Evolutionary conservation across 2,329 filamentous ascomycete genomes (phyloP).

Genomic region (Blastomyces percursus): DNA sequence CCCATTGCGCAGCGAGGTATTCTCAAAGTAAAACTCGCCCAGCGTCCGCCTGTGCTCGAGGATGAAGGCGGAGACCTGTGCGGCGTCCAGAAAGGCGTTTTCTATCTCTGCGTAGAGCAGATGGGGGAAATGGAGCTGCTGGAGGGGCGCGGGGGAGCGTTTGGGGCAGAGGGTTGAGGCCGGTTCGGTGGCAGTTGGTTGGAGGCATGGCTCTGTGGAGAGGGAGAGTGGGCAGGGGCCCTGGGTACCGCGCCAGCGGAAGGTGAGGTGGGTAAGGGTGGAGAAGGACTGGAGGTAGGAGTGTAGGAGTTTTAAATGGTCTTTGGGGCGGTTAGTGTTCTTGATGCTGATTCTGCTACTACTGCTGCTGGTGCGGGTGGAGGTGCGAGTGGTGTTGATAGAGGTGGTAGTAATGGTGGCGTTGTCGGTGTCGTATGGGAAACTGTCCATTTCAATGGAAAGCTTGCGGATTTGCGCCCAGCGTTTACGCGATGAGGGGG

Average conservation of each 20-base stretch:
- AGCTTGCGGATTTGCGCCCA: constrained; percentile 72
- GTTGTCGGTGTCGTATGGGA: constrained; percentile 44
- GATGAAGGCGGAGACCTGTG: constrained; percentile 61
- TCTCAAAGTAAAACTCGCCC: constrained; percentile 68
- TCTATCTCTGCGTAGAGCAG: constrained; percentile 59
- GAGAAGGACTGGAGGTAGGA: constrained; percentile 64
- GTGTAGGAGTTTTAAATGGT: constrained; percentile 69
- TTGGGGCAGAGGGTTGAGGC: constrained; percentile 20
- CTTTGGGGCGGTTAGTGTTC: constrained; percentile 34
- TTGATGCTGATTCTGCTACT: not conserved
- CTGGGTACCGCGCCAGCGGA: constrained; percentile 63
- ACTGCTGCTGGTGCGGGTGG: not conserved
- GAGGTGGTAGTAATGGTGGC: constrained; percentile 25
- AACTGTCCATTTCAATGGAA: constrained; percentile 60
- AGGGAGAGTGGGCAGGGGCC: constrained; percentile 65
- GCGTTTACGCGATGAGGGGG: constrained; percentile 57
- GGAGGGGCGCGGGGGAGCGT: constrained; percentile 35
- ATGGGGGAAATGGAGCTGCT: constrained; percentile 54
- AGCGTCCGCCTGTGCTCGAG: constrained; percentile 55
- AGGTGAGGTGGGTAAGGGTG: constrained; percentile 58
- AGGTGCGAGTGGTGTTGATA: not conserved
- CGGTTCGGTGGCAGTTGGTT: constrained; percentile 41
- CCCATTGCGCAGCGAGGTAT: constrained; percentile 58
- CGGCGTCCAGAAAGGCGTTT: constrained; percentile 60
- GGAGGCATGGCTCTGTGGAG: constrained; percentile 54